Base-by-base conservation (phyloP, 768 basidiomycete species). In the Lentinula sp. region DNA sequence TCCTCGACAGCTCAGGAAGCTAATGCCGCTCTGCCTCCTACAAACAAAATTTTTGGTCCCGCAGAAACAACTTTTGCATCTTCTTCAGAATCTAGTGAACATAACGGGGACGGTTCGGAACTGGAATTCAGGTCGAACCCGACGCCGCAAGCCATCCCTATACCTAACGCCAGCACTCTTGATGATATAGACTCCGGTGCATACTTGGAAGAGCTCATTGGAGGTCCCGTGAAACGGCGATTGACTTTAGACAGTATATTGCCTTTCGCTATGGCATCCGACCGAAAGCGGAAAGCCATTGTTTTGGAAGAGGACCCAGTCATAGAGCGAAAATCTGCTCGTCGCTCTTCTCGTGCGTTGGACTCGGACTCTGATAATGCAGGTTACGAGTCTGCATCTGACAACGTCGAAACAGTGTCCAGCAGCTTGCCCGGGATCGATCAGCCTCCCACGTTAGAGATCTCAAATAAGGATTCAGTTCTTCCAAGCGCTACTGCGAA, bases 151-250 rank as follows among this genome's bases (percentile, higher is more conserved):
- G 21, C 37, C 21, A 13, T 2, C 11, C 16, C 55, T 43, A 31
- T 18, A 15, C 23, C 55, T 8, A 56, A 43, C 23, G 8, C 31
- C 21, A 8, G 13, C 7, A 39, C 2, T 39, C 45, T 28, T 35
- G 48, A 48, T 34, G n/a, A 23, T 9, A 52, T 50, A 39, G 45
- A 48, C 46, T 48, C 59, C 8, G 32, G 40, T 18, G 7, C 50
- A 11, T 35, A 60, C 21, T 32, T 60, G n/a, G 77, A 81, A 7
- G 73, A 74, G 8, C 64, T 81, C 52, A 65, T 83, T 11, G 76
- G 73, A 32, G 79, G 79, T 2, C 80, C 82, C 7, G 49, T 53
- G n/a, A 52, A 63, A 31, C 65, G 65, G 39, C 67, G 65, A 34
- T 64, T 70, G n/a, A 64, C 75, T 23, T 60, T 76, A 1, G 70